These are phyloP conservation scores for Mycena vitilis DNA, from an alignment of 768 basidiomycete genomes.

Conservation along the genomic window DNA sequence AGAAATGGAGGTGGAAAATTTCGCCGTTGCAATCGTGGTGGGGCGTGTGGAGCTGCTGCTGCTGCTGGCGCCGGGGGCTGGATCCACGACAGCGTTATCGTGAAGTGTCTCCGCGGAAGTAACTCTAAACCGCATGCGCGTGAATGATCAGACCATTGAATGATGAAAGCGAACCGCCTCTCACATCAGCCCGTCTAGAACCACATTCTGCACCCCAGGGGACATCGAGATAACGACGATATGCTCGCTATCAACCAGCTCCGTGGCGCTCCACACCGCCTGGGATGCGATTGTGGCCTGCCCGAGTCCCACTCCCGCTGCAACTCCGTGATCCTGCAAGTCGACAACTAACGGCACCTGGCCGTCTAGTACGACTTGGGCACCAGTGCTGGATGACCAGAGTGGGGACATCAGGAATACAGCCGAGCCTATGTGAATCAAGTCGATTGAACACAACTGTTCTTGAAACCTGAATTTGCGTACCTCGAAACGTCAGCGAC, in stretches of 20 bases:
- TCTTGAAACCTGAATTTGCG: neutral
- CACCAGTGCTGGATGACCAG: constrained; percentile 26
- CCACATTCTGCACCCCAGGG: neutral
- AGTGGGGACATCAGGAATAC: constrained; percentile 25
- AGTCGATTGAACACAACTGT: too few relatives aligned
- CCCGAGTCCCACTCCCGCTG: neutral
- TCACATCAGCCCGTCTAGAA: constrained; percentile 25
- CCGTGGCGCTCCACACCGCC: constrained; percentile 20
- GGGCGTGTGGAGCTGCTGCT: neutral
- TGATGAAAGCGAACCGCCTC: neutral
- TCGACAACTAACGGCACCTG: constrained; percentile 20
- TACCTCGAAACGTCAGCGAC: constrained; percentile 25
- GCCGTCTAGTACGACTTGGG: constrained; percentile 21
- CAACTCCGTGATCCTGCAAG: constrained; percentile 12
- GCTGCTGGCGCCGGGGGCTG: neutral
- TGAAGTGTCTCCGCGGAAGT: neutral
- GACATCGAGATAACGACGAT: constrained; percentile 21
- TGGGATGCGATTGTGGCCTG: constrained; percentile 19
- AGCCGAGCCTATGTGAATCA: constrained; percentile 16
- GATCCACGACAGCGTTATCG: neutral
- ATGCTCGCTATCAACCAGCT: constrained; percentile 8
- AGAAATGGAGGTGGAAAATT: neutral
- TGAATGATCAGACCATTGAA: neutral
- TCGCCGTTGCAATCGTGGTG: constrained; percentile 9
- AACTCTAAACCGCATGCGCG: constrained; percentile 2